These are phyloP conservation scores for Incumbomyces lentus DNA, from an alignment of 2,329 filamentous ascomycete species.

Conservation along the genomic window DNA sequence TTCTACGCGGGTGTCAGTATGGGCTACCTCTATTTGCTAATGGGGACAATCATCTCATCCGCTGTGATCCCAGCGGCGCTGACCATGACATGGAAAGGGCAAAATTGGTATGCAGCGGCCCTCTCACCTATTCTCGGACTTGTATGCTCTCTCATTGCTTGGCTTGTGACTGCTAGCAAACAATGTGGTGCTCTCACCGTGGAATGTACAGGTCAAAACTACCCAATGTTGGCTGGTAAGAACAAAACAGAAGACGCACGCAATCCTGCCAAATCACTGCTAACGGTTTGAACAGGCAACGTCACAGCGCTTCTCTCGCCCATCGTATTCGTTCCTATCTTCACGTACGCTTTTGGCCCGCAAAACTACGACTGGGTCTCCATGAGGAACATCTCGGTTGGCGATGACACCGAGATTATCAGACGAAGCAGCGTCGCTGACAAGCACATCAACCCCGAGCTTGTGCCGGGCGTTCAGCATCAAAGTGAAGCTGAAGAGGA, in stretches of 20 bases:
- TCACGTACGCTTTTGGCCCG: conserved; percentile 59
- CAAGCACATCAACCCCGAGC: conserved; percentile 49
- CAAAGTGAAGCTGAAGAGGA: conserved; percentile 25
- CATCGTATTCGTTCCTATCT: conserved; percentile 59
- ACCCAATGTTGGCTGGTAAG: conserved; percentile 18
- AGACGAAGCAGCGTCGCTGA: conserved; percentile 40
- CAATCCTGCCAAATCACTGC: too few species aligned
- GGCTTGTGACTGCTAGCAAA: conserved; percentile 65
- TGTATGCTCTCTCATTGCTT: conserved; percentile 58
- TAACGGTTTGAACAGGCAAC: conserved; percentile 76
- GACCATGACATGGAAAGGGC: conserved; percentile 68
- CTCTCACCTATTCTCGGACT: conserved; percentile 61
- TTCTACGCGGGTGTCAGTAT: conserved; percentile 67
- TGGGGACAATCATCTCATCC: conserved; percentile 82
- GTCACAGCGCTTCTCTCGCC: conserved; percentile 73
- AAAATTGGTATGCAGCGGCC: conserved; percentile 65
- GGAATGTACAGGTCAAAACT: conserved; percentile 65
- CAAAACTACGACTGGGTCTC: conserved; percentile 79
- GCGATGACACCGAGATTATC: conserved; percentile 66
- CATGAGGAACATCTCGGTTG: conserved; percentile 69
- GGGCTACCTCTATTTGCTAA: conserved; percentile 81
- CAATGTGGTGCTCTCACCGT: conserved; percentile 61
- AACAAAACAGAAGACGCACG: too few species aligned
- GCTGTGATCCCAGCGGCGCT: conserved; percentile 75
- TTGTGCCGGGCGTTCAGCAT: conserved; percentile 42